Evolutionary conservation across 1,284 basidiomycete species (phyloP).

Genomic region (Coniferiporia sulphurascens): DNA sequence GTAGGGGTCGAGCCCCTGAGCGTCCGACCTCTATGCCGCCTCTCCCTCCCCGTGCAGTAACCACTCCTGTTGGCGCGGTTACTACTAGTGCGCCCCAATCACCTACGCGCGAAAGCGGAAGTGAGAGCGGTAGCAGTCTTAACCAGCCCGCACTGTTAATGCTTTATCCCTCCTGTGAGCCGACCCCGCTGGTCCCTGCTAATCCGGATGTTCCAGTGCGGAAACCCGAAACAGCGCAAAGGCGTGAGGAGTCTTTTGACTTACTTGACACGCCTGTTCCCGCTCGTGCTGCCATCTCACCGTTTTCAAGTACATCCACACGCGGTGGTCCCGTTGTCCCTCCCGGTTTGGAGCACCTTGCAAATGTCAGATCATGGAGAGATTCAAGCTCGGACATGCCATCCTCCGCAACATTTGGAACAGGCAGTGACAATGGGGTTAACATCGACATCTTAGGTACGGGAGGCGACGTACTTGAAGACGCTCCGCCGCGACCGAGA

Average conservation of each 20-base stretch:
- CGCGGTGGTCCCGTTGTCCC: slow-evolving; percentile 16
- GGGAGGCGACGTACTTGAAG: slow-evolving; percentile 14
- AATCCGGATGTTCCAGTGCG: neutral
- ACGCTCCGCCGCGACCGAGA: slow-evolving; percentile 15
- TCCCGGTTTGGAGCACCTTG: slow-evolving; percentile 17
- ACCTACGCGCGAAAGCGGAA: slow-evolving; percentile 10
- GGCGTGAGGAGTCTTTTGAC: slow-evolving; percentile 1
- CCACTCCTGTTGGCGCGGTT: neutral
- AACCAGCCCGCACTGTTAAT: slow-evolving; percentile 12
- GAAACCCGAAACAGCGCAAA: neutral
- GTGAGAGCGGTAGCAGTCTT: slow-evolving; percentile 6
- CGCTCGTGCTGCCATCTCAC: slow-evolving; percentile 11
- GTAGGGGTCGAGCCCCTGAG: neutral
- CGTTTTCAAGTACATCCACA: slow-evolving; percentile 18
- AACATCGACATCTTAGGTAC: slow-evolving; percentile 11
- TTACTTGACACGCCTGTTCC: slow-evolving; percentile 19
- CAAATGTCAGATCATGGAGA: slow-evolving; percentile 15
- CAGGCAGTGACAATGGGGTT: slow-evolving; percentile 5
- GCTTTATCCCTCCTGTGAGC: slow-evolving; percentile 10
- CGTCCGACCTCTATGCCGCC: slow-evolving; percentile 15
- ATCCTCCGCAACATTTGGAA: slow-evolving; percentile 14
- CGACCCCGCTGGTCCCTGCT: neutral
- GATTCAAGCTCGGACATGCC: slow-evolving; percentile 19
- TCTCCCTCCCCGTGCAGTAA: slow-evolving; percentile 7
- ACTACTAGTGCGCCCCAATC: slow-evolving; percentile 13